Percentiles rank a stretch among this genome's conserved stretches.
These are phyloP conservation scores for Aspergillus panamensis DNA, from an alignment of 495 filamentous ascomycete genomes.

Conservation along the genomic window DNA sequence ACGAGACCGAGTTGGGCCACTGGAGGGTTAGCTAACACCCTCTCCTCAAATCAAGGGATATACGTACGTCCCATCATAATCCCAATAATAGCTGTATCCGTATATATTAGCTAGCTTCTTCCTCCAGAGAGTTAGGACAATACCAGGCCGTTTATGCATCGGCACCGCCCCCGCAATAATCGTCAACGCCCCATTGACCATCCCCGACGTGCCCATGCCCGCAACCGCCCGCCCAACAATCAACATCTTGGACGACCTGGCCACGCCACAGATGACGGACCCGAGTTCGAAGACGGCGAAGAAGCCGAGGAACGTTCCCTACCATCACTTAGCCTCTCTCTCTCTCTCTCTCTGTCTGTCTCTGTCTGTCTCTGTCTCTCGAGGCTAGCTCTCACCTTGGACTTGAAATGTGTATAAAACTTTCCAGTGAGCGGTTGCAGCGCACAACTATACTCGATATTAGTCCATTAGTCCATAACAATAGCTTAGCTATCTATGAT, in stretches of 20 bases:
- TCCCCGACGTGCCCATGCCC: conserved; percentile 40
- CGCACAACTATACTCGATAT: conserved; percentile 27
- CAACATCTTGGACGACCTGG: conserved; percentile 40
- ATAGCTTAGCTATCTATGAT: too few species aligned
- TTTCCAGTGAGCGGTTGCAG: conserved; percentile 47
- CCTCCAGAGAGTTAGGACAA: too few species aligned
- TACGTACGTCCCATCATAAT: conserved; percentile 2
- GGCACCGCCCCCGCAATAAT: conserved; percentile 45
- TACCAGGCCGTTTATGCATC: conserved; percentile 36
- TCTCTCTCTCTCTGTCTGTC: too few species aligned
- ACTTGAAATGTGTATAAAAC: conserved; percentile 40
- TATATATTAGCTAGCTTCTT: too few species aligned
- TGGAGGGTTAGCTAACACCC: conserved; percentile 5
- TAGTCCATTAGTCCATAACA: too few species aligned
- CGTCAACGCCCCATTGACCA: conserved; percentile 51
- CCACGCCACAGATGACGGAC: conserved; percentile 42
- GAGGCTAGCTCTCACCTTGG: too few species aligned
- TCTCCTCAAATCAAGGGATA: too few species aligned
- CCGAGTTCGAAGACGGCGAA: conserved; percentile 43
- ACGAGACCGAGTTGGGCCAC: conserved; percentile 37
- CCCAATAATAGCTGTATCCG: not conserved
- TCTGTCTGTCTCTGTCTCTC: too few species aligned
- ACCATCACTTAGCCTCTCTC: too few species aligned
- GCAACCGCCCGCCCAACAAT: conserved; percentile 46
- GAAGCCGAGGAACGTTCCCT: conserved; percentile 32